Base-by-base conservation (phyloP, 2,329 filamentous ascomycete species). In the Aspergillus versicolor region DNA sequence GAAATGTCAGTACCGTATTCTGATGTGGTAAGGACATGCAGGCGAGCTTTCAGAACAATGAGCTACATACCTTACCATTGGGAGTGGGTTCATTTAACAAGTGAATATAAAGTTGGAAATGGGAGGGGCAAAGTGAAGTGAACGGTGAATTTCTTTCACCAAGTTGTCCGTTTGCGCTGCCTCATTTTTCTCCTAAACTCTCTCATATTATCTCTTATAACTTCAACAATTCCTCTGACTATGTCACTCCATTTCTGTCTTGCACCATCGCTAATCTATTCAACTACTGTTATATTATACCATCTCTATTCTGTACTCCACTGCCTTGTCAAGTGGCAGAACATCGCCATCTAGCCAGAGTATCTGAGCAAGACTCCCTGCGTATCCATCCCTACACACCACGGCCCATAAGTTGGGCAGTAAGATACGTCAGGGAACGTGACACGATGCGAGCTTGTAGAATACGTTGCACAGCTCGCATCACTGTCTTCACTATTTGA, bases 371-470 rank as follows among this genome's bases (percentile, higher is more conserved):
- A 54, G 21, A 37, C 40, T 43, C 54, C 42, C 34, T 48, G 58
- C 30, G 22, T 51, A 37, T 46, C 32, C 17, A 52, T n/a, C 15
- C 5, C 24, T 49, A 9, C 21, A 12, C 22, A 45, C n/a, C 8
- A 22, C 17, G 5, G 22, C 15, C 43, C 13, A 24, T 45, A 45
- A 45, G 38, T 19, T n/a, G 4, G 17, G 13, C 32, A 52, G 42
- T n/a, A 40, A 22, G 19, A 45, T 52, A 48, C 42, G 17, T 15
- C 30, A 27, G 27, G 37, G 37, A 47, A 34, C 19, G 56, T 61
- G 32, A 59, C 56, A 61, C 59, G 50, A 58, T 56, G 50, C 42
- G 15, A 51, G 19, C 21, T 41, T 4, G 37, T 56, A 50, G 43
- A 46, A 47, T 40, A 56, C 24, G 41, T 54, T 32, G 30, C 49